Evolutionary conservation across 2,329 filamentous ascomycete species (phyloP), one percentile per base, ranked within the genome.

Genomic region (Diplodia intermedia): DNA sequence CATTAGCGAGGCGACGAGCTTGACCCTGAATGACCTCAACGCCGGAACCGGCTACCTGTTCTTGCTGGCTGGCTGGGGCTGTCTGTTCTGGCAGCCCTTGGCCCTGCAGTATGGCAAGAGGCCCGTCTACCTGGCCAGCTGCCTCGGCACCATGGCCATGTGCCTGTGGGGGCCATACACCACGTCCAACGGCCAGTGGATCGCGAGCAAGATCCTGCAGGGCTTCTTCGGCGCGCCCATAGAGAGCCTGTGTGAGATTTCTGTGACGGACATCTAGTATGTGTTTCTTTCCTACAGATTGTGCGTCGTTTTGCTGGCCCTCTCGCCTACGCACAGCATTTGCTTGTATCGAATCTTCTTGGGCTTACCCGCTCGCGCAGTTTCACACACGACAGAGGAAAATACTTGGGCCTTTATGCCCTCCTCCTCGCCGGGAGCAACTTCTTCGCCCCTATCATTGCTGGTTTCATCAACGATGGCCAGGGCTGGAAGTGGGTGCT

Each of bases 41-140:
- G 77, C 81, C 60, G 84, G 84, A 8, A 85, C 81, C 14, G 84
- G 85, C 2, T 81, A 82, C 62, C 84, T 85, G 82, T 86, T 86
- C 70, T 72, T 86, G 36, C 78, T 83, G 15, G 80, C 85, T 29
- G 83, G 84, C 3, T 85, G 83, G 83, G 83, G 82, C 0, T 81
- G 81, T 70, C 73, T 86, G 2, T 75, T 86, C 52, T 85, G 82
- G 81, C 84, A 86, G 70, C 84, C 85, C 2, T 72, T 86, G 36
- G 85, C 85, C 0, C 73, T 86, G 20, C 81, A 82, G 57, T 86
- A 84, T 69, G 85, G 85, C n/a, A 82, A 84, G 67, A 78, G 84
- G 5, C 78, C 79, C 1, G 80, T 82, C 1, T 86, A 85, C 66
- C 73, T 86, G 2, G 71, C 83, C 40, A 82, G 80, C 1, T 78